phyloP scores from a whole-genome alignment of 2,329 filamentous ascomycete species.

The Stromatinia cepivora region DNA sequence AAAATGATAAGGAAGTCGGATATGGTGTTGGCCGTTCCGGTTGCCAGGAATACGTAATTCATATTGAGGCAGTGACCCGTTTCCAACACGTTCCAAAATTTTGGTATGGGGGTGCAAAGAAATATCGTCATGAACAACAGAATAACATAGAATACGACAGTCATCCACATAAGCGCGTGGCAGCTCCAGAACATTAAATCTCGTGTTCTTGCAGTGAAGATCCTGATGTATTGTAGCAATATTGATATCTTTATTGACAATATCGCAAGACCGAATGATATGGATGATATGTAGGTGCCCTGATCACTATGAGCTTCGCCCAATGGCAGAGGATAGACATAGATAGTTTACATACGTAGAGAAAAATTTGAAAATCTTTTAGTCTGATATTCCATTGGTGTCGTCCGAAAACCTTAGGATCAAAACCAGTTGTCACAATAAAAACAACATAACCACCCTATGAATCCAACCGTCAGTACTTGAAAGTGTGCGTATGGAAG shows the following conservation, averaged over 20 bases:
- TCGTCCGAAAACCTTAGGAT: slow-evolving; percentile 3
- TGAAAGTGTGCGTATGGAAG: neutral
- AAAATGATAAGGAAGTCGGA: slow-evolving; percentile 10
- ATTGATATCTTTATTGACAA: slow-evolving; percentile 13
- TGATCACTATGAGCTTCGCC: neutral
- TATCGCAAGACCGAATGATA: slow-evolving; percentile 15
- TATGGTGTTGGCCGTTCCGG: neutral
- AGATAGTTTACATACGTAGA: neutral
- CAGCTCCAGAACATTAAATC: slow-evolving; percentile 13
- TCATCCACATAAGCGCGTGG: slow-evolving; percentile 9
- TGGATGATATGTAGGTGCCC: slow-evolving; percentile 9
- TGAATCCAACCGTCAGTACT: neutral
- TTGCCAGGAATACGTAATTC: neutral
- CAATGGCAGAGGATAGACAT: neutral
- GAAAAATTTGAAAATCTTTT: neutral
- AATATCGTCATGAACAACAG: slow-evolving; percentile 6
- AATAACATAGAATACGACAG: neutral
- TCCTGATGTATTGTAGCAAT: slow-evolving; percentile 4
- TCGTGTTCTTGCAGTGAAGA: slow-evolving; percentile 3
- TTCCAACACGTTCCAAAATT: slow-evolving; percentile 1
- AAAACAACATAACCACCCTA: slow-evolving; percentile 4
- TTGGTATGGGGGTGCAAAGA: neutral
- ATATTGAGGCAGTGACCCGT: slow-evolving; percentile 4
- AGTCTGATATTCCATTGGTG: slow-evolving; percentile 16
- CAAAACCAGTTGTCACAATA: neutral